A percentile compares a stretch with the other conserved stretches of the same genome.
Conservation (phyloP, 305 asterid species). For the Petunia hybrid region DNA sequence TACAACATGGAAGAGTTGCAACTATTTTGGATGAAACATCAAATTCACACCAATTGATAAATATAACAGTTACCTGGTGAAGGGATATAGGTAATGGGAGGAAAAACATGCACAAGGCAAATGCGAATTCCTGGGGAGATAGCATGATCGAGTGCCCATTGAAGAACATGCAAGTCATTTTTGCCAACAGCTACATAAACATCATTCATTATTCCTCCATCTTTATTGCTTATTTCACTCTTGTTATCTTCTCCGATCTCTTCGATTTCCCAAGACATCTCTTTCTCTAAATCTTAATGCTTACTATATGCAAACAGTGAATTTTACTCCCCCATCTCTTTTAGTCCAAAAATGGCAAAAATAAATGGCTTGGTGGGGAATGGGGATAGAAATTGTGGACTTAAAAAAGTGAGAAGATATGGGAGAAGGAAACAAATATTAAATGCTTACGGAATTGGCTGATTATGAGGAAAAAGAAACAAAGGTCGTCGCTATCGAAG, state of each 20-base stretch:
- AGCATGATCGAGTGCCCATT: constrained; percentile 71
- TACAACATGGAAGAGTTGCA: neutral
- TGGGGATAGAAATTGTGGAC: constrained; percentile 28
- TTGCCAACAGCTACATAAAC: constrained; percentile 78
- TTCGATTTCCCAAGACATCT: constrained; percentile 63
- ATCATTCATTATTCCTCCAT: constrained; percentile 49
- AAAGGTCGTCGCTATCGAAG: constrained; percentile 54
- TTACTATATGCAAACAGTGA: neutral
- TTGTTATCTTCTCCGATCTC: constrained; percentile 67
- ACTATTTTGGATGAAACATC: neutral
- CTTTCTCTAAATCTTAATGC: constrained; percentile 11
- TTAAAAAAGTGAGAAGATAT: constrained; percentile 44
- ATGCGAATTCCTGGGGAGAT: constrained; percentile 61
- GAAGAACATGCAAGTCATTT: constrained; percentile 65
- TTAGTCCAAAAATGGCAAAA: neutral
- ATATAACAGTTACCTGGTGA: constrained; percentile 62
- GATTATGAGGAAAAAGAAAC: constrained; percentile 25
- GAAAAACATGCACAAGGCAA: constrained; percentile 69
- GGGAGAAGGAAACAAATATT: constrained; percentile 31
- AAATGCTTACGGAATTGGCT: constrained; percentile 29
- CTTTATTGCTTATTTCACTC: constrained; percentile 42
- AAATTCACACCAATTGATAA: neutral
- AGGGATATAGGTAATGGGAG: constrained; percentile 63
- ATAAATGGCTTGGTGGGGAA: neutral
- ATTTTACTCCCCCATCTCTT: neutral